Base-by-base conservation (phyloP, 2,329 filamentous ascomycete genomes). In the Epichloe elymi region DNA sequence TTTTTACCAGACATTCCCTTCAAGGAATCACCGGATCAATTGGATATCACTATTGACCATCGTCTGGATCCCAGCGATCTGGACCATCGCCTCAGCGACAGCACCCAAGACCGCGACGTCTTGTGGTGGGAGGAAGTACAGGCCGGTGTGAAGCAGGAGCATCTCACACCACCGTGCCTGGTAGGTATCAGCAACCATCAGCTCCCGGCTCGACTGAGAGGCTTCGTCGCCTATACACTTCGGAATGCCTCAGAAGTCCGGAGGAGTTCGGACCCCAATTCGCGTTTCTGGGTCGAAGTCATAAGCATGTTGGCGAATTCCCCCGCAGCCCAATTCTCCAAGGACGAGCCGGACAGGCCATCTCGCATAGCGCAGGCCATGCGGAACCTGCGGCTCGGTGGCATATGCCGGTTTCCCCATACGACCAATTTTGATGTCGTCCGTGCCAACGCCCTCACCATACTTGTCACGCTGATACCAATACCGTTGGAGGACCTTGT, bases 21-120 rank as follows among this genome's bases (percentile, higher is more conserved):
- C 47, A 41, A 49, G 19, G 52, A 54, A 26, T 36, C 52, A 3
- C 52, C 52, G 5, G 52, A 50, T 19, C 46, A 51, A 20, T 33
- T 54, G 26, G 52, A 54, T 36, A 30, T 46, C 23, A 52, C 50
- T 35, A 52, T 54, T 35, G 53, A 50, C 40, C 51, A 54, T 35
- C 43, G 43, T n/a, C 36, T 54, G 12, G 50, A 46, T 23, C 14
- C 35, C 23, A 33, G 44, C 14, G 50, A 54, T 26, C 44, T 54
- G 3, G 53, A 54, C 23, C 26, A 50, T 39, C 14, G 33, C 15
- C 43, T 48, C 5, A n/a, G 15, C 35, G 7, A 7, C 38, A 46
- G 3, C 30, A 17, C 46, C 19, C 26, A 20, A 4, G 14, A 39
- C 42, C 26, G 45, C 39, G 39, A 46, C 8, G 10, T 51, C 23